Evolutionary conservation across 2,329 filamentous ascomycete species (phyloP).

Genomic region (Lithohypha guttulata): DNA sequence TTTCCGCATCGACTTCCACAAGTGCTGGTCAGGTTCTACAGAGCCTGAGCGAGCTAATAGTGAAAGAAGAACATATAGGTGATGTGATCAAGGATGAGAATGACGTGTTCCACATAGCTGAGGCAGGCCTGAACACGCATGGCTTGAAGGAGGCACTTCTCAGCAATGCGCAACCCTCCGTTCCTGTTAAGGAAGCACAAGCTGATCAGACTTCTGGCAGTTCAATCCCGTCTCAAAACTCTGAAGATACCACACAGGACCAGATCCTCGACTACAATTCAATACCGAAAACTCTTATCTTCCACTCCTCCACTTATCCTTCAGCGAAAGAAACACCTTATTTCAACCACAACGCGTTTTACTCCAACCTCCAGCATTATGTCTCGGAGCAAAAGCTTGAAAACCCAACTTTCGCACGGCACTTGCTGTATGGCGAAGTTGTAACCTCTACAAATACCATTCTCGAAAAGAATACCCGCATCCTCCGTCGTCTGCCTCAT

Average conservation of each 20-base stretch:
- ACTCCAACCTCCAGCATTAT: constrained; percentile 58
- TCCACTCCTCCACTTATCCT: constrained; percentile 60
- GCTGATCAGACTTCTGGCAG: constrained; percentile 25
- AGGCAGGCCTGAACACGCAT: constrained; percentile 49
- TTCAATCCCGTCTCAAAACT: constrained; percentile 6
- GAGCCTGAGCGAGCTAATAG: constrained; percentile 52
- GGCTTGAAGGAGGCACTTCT: constrained; percentile 46
- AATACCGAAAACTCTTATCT: constrained; percentile 61
- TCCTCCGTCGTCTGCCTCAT: constrained; percentile 64
- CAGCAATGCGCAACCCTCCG: constrained; percentile 7
- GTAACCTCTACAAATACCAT: constrained; percentile 90
- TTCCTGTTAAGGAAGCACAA: constrained; percentile 23
- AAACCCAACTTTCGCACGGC: constrained; percentile 54
- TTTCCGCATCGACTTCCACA: constrained; percentile 57
- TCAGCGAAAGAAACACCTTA: constrained; percentile 63
- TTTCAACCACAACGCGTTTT: constrained; percentile 78
- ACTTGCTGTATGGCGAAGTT: constrained; percentile 79
- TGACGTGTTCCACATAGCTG: constrained; percentile 70
- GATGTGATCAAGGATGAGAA: constrained; percentile 69
- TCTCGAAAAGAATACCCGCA: constrained; percentile 77
- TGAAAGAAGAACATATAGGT: neutral
- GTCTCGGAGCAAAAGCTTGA: constrained; percentile 34
- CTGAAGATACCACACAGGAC: constrained; percentile 31
- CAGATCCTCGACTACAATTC: constrained; percentile 64
- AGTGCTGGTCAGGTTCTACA: constrained; percentile 59